Base-by-base conservation (phyloP, 805 yeast genomes). In the Saturnispora ahearnii region DNA sequence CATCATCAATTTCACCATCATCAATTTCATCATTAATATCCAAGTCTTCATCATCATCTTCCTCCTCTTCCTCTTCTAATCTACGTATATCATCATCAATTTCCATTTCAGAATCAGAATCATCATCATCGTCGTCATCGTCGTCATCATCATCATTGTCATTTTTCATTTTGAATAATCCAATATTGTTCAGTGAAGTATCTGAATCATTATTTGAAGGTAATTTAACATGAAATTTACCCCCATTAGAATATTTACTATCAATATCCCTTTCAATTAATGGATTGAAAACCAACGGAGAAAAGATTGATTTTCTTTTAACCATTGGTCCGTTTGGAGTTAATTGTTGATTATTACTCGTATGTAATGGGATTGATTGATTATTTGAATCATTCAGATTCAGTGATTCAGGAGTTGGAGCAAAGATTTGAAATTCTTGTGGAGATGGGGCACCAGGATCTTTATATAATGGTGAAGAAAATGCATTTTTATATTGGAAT, bases 381-480 rank as follows among this genome's bases (percentile, higher is more conserved):
- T 22, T 43, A 3, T 45, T 43, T 8, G 52, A 40, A 26, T 8
- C 33, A 41, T 22, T 33, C 32, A 41, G 15, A 28, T 28, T 41
- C 32, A 36, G 8, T 38, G 44, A 34, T 22, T 33, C 37, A 18
- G 41, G 56, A 30, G 48, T 49, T 3, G 57, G 30, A 8, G 67
- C 68, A 60, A 74, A 64, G 0, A 74, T 67, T 2, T 80, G 79
- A 6, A 79, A 75, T 0, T 77, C 73, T 18, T 77, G 65, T 0
- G 95, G 91, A 2, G 81, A 68, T 3, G 95, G 95, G 0, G 95
- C 95, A 41, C 95, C 95, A 0, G 95, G 95, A 61, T 86, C 95
- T 44, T 72, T 77, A 57, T 84, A 84, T 24, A 76, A 64, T 0
- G 82, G 82, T 2, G 80, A 73, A 2, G 71, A 63, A 7, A 73